These are phyloP conservation scores for Fusarium longipes DNA, from an alignment of 2,329 filamentous ascomycete species.

Conservation along the genomic window DNA sequence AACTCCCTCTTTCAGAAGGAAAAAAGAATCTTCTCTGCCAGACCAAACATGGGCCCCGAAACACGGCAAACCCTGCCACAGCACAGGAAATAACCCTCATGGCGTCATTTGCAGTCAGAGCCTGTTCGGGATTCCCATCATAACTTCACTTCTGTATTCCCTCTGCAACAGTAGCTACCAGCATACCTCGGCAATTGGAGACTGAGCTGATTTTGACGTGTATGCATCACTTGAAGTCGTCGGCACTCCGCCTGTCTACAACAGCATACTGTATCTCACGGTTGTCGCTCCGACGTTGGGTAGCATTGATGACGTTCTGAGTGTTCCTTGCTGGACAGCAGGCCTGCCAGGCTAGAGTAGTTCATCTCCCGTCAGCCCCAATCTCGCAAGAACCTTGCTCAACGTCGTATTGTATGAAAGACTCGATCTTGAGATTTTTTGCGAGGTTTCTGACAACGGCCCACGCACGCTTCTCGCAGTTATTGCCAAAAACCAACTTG, in stretches of 20 bases:
- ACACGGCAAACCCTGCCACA: not conserved
- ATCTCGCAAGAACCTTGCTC: conserved; percentile 21
- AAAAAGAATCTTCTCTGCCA: conserved; percentile 37
- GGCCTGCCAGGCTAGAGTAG: conserved; percentile 18
- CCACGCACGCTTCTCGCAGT: not conserved
- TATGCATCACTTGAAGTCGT: not conserved
- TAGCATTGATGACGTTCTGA: conserved; percentile 29
- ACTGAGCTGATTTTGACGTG: not conserved
- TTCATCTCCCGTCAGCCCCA: conserved; percentile 16
- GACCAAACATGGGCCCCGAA: conserved; percentile 12
- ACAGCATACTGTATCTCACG: not conserved
- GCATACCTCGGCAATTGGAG: conserved; percentile 16
- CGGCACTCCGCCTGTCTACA: conserved; percentile 10
- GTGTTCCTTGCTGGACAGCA: conserved; percentile 18
- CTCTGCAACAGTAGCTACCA: not conserved
- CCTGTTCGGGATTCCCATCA: not conserved
- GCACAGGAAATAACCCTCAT: conserved; percentile 12
- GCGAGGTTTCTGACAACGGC: conserved; percentile 1
- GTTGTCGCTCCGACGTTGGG: conserved; percentile 3
- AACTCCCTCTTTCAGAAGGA: conserved; percentile 32
- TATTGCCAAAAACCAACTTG: conserved; percentile 12
- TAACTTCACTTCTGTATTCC: not conserved
- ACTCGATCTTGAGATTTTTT: conserved; percentile 10
- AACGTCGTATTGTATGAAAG: conserved; percentile 15
- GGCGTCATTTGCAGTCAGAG: conserved; percentile 23